phyloP scores from a whole-genome alignment of 176 grass and related monocot species.

The Miscanthus lutarioriparius region DNA sequence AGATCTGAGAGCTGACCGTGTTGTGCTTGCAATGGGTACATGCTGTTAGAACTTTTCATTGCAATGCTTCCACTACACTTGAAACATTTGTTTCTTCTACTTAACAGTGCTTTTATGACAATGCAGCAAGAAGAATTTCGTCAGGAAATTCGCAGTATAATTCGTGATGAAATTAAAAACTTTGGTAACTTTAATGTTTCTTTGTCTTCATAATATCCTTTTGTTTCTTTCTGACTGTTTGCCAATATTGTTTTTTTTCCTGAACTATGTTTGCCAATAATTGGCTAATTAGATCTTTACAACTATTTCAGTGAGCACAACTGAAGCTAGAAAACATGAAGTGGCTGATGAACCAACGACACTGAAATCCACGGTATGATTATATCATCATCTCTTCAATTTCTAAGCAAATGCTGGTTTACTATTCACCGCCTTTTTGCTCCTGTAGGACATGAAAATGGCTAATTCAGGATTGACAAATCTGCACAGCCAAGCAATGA shows the following conservation, averaged over 20 bases:
- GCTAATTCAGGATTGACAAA: slow-evolving; percentile 47
- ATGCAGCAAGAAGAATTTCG: slow-evolving; percentile 44
- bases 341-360: slow-evolving; percentile 13
- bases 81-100: neutral
- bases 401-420: neutral
- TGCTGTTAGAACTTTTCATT: slow-evolving; percentile 2
- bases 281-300: slow-evolving; percentile 19
- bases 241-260: neutral
- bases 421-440: neutral
- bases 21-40: neutral
- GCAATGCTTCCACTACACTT: neutral
- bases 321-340: slow-evolving; percentile 40
- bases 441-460: slow-evolving; percentile 54
- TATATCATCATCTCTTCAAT: neutral
- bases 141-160: slow-evolving; percentile 40
- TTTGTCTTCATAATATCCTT: neutral
- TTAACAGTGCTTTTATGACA: slow-evolving; percentile 27
- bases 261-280: neutral
- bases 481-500: slow-evolving; percentile 68
- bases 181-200: slow-evolving; percentile 28
- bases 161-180: slow-evolving; percentile 45
- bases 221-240: slow-evolving; percentile 7
- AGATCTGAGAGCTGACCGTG: neutral
- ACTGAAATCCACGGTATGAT: slow-evolving; percentile 41
- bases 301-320: slow-evolving; percentile 9